Base-by-base conservation (phyloP, 202 grass and related monocot species). In the Musa balbisiana region DNA sequence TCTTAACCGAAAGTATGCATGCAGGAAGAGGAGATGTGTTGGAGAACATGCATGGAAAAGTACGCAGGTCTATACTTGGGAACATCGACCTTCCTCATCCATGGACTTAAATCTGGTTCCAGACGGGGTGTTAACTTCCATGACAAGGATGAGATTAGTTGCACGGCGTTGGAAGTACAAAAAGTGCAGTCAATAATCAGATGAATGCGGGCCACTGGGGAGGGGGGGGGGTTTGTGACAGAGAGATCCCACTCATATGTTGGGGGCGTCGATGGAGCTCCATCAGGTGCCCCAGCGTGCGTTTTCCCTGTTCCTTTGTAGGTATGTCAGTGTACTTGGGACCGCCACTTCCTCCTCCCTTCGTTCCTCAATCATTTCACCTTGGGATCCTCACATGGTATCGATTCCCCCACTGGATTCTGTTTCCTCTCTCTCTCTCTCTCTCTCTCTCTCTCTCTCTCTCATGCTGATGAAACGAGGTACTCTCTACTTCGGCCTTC, bases 301-400 rank as follows among this genome's bases (percentile, higher is more conserved):
- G 55, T 14, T 56, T 17, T 17, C 55, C 55, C 55, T 56, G 55
- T 17, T 15, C 55, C 17, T 67, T 27, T 67, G 21, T 67, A 33
- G 50, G n/a, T 15, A 26, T 25, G 5, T 55, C 49, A 5, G 50
- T 72, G 17, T 54, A 6, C 10, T 72, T 53, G 70, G 70, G 70
- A 72, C 70, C 70, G 70, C 70, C 70, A 55, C 70, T 72, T 25
- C 16, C 50, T 23, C 20, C 49, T 72, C 33, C 20, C 70, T 55
- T 54, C 70, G 54, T 72, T 24, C 49, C n/a, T 53, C 70, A 55
- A 72, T 72, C 70, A 72, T 72, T 72, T 53, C 17, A 5, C 51
- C 11, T 55, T 15, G 33, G 2, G 33, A 69, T 69, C 15, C 14
- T 69, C 29, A 19, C 67, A 50, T 9, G 33, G 67, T 20, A 3